These are phyloP conservation scores for Globisporangium polare DNA, from an alignment of 352 stramenopile species.

Conservation along the genomic window DNA sequence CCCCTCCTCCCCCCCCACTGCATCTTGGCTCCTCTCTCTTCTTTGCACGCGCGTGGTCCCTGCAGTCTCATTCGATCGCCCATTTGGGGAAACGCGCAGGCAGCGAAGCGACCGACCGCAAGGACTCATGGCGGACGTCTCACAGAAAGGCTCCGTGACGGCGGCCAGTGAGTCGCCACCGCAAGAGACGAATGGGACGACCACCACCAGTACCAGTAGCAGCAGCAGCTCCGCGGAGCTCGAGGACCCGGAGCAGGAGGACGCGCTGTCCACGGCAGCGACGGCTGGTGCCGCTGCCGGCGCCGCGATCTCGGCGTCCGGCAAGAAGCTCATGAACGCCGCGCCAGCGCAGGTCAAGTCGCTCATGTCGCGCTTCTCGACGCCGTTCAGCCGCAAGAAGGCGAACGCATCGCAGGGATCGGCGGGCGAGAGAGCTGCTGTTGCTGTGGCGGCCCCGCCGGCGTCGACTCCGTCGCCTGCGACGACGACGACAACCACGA, in stretches of 20 bases:
- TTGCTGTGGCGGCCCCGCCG: neutral
- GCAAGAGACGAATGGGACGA: neutral
- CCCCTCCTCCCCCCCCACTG: neutral
- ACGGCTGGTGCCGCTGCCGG: neutral
- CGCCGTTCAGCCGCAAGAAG: slow-evolving; percentile 17
- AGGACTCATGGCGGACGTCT: neutral
- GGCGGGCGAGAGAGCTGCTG: neutral
- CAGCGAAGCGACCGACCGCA: neutral
- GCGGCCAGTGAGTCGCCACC: neutral
- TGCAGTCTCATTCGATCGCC: neutral
- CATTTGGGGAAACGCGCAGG: neutral
- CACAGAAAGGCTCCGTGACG: neutral
- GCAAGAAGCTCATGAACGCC: slow-evolving; percentile 20
- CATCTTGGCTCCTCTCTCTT: neutral
- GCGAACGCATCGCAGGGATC: neutral
- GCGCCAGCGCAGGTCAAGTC: slow-evolving; percentile 17
- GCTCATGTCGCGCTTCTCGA: slow-evolving; percentile 21
- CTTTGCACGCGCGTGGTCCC: too few relatives aligned
- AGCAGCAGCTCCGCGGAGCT: slow-evolving; percentile 14
- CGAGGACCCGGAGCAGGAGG: slow-evolving; percentile 21
- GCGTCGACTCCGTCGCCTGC: neutral
- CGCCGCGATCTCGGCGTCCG: slow-evolving; percentile 7
- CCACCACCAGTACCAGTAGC: too few relatives aligned
- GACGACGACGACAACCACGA: neutral
- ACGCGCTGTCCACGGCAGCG: slow-evolving; percentile 8